Evolutionary conservation across 768 basidiomycete species (phyloP), one percentile per base, ranked within the genome.

Genomic region (Tylopilus intermedius): DNA sequence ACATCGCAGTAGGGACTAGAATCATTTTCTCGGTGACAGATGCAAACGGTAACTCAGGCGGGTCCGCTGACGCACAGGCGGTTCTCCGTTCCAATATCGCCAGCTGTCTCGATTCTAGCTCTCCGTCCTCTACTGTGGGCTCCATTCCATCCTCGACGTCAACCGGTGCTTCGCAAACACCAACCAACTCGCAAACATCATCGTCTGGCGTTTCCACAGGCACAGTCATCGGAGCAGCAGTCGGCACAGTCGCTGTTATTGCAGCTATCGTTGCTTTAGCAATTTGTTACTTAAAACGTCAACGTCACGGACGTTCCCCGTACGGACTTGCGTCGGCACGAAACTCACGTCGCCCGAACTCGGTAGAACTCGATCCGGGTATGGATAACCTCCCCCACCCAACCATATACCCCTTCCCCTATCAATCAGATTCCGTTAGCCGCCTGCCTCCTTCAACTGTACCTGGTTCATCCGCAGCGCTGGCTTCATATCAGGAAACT

Each of bases 11-110:
- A 8, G 82, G 82, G 5, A 88, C 83, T 2, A 72, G 74, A 3
- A 64, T 86, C 44, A 50, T 88, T 11, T 86, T 86, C 47, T 58
- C 76, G 38, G 73, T 86, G 78, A 67, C 73, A 2, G 82, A 84
- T 57, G 64, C 78, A 10, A 53, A 58, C 45, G 78, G 79, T 10
- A 67, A 72, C 42, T 72, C 74, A 50, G 86, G 87, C 45, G 86
- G 86, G 18, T 74, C 75, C 51, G 81, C 83, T n/a, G 75, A 81
- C 56, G 53, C 80, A n/a, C 58, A 64, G 54, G 64, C 57, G 5
- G 81, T 88, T 15, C 72, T 73, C 8, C 63, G 62, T 29, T 78
- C 81, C 2, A 74, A 73, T 53, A 74, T 80, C 48, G 62, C 53
- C 22, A 72, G 73, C 18, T 89, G 87, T 59, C 65, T 88, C 22